phyloP scores from a whole-genome alignment of 208 protist species.

The Crithidia fasciculata region DNA sequence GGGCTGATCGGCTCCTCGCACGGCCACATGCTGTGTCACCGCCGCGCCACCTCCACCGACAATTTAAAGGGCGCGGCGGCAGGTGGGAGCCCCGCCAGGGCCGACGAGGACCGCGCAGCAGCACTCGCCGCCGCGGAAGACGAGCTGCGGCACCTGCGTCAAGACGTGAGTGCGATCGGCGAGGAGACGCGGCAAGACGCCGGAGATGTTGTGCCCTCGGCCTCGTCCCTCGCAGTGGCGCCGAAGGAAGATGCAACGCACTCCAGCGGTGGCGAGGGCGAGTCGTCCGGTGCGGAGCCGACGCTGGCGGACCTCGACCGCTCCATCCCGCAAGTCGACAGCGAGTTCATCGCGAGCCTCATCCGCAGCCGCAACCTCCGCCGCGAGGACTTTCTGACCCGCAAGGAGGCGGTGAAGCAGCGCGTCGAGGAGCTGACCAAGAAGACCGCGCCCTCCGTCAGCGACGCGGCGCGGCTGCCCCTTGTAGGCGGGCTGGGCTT shows the following conservation, averaged over 20 bases:
- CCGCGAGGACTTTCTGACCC: slow-evolving; percentile 54
- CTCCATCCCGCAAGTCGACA: slow-evolving; percentile 84
- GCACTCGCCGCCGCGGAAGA: slow-evolving; percentile 14
- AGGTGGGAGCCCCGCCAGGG: not conserved
- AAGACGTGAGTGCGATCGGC: slow-evolving; percentile 15
- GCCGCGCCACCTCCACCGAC: not conserved
- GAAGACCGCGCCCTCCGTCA: slow-evolving; percentile 36
- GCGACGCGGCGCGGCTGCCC: slow-evolving; percentile 42
- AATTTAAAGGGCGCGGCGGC: not conserved
- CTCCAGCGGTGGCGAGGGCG: not conserved
- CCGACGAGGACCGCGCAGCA: not conserved
- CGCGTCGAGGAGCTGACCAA: slow-evolving; percentile 54
- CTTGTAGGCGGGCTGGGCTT: slow-evolving; percentile 40
- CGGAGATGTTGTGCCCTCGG: not conserved
- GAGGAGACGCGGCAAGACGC: not conserved
- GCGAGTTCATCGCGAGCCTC: slow-evolving; percentile 77
- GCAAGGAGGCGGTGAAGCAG: slow-evolving; percentile 53
- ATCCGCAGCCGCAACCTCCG: slow-evolving; percentile 57
- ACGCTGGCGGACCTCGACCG: slow-evolving; percentile 74
- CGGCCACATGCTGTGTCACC: not conserved
- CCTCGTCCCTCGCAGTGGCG: not conserved
- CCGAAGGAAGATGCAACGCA: not conserved
- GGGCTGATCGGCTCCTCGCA: not conserved
- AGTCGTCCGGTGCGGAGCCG: slow-evolving; percentile 59
- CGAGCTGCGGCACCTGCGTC: slow-evolving; percentile 8